phyloP scores from a whole-genome alignment of 345 rosid species.

The Euphorbia lathyris region DNA sequence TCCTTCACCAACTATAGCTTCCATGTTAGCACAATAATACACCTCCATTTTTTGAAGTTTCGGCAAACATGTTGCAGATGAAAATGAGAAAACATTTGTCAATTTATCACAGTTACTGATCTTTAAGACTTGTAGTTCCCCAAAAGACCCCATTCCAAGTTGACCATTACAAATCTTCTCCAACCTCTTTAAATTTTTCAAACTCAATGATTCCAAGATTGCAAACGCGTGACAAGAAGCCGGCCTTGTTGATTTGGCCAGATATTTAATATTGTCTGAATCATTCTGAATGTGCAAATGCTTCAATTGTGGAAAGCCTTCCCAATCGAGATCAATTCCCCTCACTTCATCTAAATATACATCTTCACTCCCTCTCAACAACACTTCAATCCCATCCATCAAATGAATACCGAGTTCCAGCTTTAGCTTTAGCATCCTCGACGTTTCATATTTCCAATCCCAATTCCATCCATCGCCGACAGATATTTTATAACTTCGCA shows the following conservation, averaged over 20 bases:
- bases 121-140: not conserved
- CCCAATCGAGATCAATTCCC: not conserved
- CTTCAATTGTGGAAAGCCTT: conserved; percentile 6
- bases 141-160: not conserved
- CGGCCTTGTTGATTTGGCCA: not conserved
- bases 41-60: not conserved
- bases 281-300: not conserved
- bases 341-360: not conserved
- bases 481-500: conserved; percentile 15
- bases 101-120: conserved; percentile 2
- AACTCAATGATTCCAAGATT: not conserved
- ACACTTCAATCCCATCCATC: not conserved
- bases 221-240: conserved; percentile 7
- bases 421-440: conserved; percentile 18
- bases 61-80: not conserved
- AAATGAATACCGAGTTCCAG: not conserved
- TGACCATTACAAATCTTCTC: not conserved
- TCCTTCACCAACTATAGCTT: not conserved
- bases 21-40: not conserved
- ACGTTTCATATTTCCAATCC: not conserved
- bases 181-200: not conserved
- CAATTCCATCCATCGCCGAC: conserved; percentile 15
- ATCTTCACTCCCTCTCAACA: not conserved
- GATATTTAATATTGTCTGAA: not conserved
- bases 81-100: not conserved